These are phyloP conservation scores for Arachis stenosperma DNA, from an alignment of 306 rosid species.

Conservation along the genomic window DNA sequence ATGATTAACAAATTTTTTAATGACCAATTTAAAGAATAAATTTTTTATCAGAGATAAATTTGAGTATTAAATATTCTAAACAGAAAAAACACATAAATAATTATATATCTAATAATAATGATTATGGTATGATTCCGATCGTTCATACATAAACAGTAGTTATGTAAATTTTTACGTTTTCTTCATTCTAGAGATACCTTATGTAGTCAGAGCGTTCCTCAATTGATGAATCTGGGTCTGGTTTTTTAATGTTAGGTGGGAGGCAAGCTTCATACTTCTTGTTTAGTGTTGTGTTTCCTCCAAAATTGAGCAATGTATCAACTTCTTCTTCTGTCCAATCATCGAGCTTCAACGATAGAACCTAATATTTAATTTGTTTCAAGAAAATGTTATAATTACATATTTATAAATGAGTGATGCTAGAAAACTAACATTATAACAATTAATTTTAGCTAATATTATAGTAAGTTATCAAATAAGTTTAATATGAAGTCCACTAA, in stretches of 20 bases:
- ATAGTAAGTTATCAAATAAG: no score
- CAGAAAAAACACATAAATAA: no score
- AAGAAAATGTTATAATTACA: conserved; percentile 23
- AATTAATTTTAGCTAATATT: no score
- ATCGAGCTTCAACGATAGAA: conserved; percentile 88
- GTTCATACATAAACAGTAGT: conserved; percentile 1
- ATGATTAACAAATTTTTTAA: no score
- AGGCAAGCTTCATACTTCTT: conserved; percentile 76
- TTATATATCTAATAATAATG: conserved; percentile 28
- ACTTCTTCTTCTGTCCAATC: conserved; percentile 88
- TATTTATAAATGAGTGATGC: not conserved
- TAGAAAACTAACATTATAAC: not conserved
- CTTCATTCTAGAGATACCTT: conserved; percentile 49
- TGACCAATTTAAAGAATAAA: no score
- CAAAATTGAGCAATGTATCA: conserved; percentile 58
- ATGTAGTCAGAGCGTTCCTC: conserved; percentile 83
- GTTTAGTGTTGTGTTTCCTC: conserved; percentile 76
- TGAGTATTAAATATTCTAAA: no score
- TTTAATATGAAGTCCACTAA: no score
- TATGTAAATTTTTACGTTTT: not conserved
- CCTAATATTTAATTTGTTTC: conserved; percentile 57
- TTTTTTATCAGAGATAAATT: no score
- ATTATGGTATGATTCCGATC: conserved; percentile 17
- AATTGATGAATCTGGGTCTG: conserved; percentile 69
- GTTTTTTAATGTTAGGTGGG: conserved; percentile 56